Evolutionary conservation across 176 grass and related monocot species (phyloP).

Genomic region (Oryza longistaminata): DNA sequence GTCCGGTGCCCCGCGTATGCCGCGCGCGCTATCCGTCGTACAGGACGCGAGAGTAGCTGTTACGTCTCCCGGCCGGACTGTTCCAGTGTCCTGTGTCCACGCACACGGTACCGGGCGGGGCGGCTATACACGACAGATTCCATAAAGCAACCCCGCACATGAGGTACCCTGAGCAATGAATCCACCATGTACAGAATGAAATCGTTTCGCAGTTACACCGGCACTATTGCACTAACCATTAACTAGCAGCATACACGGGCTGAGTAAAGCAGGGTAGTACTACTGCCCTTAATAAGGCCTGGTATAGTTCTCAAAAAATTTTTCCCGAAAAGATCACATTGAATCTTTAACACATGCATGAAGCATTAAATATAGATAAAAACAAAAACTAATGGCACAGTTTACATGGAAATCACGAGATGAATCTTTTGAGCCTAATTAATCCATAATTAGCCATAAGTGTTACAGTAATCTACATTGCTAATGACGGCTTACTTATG

Average conservation of each 20-base stretch:
- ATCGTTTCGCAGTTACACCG: neutral
- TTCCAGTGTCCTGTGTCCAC: neutral
- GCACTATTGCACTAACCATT: neutral
- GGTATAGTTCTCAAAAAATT: too few species aligned
- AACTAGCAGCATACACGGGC: neutral
- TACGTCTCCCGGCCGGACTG: neutral
- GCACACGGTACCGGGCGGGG: neutral
- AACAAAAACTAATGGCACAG: too few species aligned
- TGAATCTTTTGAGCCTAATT: too few species aligned
- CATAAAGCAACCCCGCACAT: constrained; percentile 16
- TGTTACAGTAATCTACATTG: too few species aligned
- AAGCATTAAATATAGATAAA: too few species aligned
- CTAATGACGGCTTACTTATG: too few species aligned
- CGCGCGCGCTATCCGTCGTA: neutral
- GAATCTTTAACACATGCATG: too few species aligned
- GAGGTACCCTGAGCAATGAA: neutral
- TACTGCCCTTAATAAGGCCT: too few species aligned
- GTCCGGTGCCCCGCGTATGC: neutral
- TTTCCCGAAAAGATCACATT: too few species aligned
- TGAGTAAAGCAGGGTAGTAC: neutral
- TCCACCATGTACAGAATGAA: neutral
- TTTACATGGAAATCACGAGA: too few species aligned
- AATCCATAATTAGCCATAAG: too few species aligned
- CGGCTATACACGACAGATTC: neutral
- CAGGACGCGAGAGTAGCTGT: neutral